Evolutionary conservation across 257 asterid species (phyloP).

Genomic region (Nicotiana tabacum): DNA sequence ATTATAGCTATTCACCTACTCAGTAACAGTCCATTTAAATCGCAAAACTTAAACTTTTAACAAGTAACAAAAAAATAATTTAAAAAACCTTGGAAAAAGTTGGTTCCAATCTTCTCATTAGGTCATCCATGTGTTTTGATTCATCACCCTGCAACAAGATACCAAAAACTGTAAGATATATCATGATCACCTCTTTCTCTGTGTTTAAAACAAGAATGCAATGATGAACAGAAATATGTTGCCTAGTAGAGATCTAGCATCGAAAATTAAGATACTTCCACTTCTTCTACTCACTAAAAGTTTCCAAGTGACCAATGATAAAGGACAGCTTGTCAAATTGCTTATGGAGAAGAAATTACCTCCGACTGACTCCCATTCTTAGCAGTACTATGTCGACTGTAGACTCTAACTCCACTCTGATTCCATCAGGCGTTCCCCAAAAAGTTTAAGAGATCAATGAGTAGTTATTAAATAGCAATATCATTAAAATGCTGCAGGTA

Average conservation of each 20-base stretch:
- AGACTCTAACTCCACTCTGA: constrained; percentile 40
- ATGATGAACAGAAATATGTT: neutral
- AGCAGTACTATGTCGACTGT: constrained; percentile 34
- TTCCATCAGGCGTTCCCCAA: constrained; percentile 18
- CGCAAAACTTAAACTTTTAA: constrained; percentile 15
- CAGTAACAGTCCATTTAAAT: constrained; percentile 7
- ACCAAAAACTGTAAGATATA: neutral
- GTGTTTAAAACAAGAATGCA: neutral
- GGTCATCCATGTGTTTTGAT: constrained; percentile 50
- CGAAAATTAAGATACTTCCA: neutral
- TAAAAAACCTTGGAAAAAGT: constrained; percentile 56
- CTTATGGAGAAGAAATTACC: constrained; percentile 31
- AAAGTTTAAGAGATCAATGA: constrained; percentile 8
- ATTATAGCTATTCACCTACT: neutral
- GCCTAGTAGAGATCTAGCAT: neutral
- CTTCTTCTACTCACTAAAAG: neutral
- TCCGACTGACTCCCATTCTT: constrained; percentile 31
- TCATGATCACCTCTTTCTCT: neutral
- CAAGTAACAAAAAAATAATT: constrained; percentile 28
- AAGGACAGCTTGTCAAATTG: neutral
- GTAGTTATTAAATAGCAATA: neutral
- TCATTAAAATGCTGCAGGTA: constrained; percentile 12
- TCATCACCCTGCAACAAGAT: constrained; percentile 39
- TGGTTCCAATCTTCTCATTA: constrained; percentile 49
- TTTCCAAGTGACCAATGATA: neutral